Conservation (phyloP, 345 rosid species). For the Aethionema arabicum region DNA sequence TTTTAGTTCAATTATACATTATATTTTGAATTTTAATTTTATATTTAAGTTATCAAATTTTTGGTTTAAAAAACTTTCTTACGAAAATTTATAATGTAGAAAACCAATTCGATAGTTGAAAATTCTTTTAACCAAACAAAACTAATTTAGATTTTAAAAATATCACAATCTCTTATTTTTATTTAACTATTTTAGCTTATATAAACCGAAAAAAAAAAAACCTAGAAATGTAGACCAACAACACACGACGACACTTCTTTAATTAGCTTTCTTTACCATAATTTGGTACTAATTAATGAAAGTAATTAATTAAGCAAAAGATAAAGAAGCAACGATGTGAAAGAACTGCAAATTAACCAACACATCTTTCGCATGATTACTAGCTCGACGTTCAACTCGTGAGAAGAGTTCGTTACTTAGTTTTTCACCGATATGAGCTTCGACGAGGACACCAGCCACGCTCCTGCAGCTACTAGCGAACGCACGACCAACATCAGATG, state of each 20-base stretch:
- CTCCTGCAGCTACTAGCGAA: slow-evolving; percentile 74
- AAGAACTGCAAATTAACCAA: slow-evolving; percentile 76
- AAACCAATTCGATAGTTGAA: no score
- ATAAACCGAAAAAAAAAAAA: slow-evolving; percentile 9
- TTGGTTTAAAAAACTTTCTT: no score
- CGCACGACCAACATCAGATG: slow-evolving; percentile 71
- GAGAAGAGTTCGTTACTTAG: slow-evolving; percentile 69
- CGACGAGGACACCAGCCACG: slow-evolving; percentile 83
- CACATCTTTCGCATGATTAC: slow-evolving; percentile 68
- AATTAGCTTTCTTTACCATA: neutral
- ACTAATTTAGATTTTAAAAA: no score
- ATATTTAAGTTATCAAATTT: no score
- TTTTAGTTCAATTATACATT: no score
- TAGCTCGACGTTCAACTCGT: slow-evolving; percentile 60
- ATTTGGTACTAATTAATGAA: neutral
- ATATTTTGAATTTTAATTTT: no score
- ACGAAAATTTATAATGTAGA: no score
- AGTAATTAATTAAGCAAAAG: slow-evolving; percentile 38
- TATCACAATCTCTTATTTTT: no score
- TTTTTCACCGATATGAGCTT: slow-evolving; percentile 84
- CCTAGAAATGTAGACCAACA: neutral
- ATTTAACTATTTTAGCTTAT: slow-evolving; percentile 27
- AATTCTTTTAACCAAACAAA: no score
- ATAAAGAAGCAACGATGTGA: slow-evolving; percentile 84
- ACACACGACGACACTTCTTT: slow-evolving; percentile 15